Base-by-base conservation (phyloP, 2,329 filamentous ascomycete genomes). In the Penicillium corylophilum region DNA sequence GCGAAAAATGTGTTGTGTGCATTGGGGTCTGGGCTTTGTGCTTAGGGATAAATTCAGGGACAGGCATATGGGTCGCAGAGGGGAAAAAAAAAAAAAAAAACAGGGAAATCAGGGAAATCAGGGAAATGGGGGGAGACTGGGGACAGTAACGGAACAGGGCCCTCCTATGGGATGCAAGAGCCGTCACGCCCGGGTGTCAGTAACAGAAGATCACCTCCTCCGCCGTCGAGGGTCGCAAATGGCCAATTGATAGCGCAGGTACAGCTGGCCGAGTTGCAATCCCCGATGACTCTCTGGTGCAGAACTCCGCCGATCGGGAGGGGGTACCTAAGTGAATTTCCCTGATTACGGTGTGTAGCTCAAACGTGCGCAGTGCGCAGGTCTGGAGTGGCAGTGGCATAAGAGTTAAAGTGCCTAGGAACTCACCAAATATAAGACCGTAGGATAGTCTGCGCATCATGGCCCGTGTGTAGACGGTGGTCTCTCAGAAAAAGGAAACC, bases 191-290 rank as follows among this genome's bases (percentile, higher is more conserved):
- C 45, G 41, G 42, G 35, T 39, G 23, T 51, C 16, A 13, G 29
- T 33, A 24, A 50, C 16, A 36, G 16, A 8, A 22, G 57, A 61
- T 60, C 53, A 48, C 55, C 56, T 46, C 15, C 39, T 39, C 18
- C 48, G 46, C 54, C 49, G 51, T 50, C 29, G 56, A 44, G 23
- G 40, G 22, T 16, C n/a, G 20, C 15, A 6, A 22, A 16, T 41
- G 22, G 39, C 39, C 39, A 41, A 41, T 41, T 41, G 39, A 41
- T 41, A 41, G 39, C 35, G 22, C n/a, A 41, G 39, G 20, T 24
- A 26, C 39, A 41, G 22, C 39, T 41, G 23, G 39, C 15, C 22
- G 2, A 20, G 22, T 41, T 40, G 22, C 4, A n/a, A 24, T 41
- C 38, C 38, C 38, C 42, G 42, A 43, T 31, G 41, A 33, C 42